These are phyloP conservation scores for Selaginella tamariscina DNA, from an alignment of 75 land plant genomes.

Conservation along the genomic window DNA sequence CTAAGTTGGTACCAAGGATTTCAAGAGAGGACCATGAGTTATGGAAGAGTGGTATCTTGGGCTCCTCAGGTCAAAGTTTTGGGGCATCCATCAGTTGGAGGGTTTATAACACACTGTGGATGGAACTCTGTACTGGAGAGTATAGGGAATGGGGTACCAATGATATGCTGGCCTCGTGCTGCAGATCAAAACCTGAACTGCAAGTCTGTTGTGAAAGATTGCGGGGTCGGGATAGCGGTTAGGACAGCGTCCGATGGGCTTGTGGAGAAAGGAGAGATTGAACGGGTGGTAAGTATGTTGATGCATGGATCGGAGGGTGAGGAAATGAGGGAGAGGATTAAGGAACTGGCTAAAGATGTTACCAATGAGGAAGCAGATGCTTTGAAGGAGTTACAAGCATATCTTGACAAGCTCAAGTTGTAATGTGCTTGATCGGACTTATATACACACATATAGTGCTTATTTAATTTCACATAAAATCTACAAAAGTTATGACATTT, in stretches of 20 bases:
- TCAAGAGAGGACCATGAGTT: too few species aligned
- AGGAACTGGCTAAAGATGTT: too few species aligned
- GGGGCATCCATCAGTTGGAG: conserved; percentile 30
- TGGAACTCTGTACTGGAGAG: conserved; percentile 47
- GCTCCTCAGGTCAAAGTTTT: too few species aligned
- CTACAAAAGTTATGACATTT: too few species aligned
- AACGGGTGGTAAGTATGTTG: not conserved
- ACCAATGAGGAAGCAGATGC: too few species aligned
- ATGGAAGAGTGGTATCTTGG: too few species aligned
- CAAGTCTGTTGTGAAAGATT: conserved; percentile 6
- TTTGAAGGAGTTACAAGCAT: too few species aligned
- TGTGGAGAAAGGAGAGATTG: not conserved
- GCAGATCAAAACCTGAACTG: conserved; percentile 22
- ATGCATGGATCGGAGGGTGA: conserved; percentile 15
- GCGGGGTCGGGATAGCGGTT: not conserved
- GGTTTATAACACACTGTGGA: conserved; percentile 52
- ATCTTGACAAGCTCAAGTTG: too few species aligned
- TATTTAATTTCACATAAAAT: too few species aligned
- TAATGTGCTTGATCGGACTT: too few species aligned
- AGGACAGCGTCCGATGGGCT: not conserved
- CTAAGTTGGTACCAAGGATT: too few species aligned
- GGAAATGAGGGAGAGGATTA: not conserved
- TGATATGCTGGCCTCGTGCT: conserved; percentile 21
- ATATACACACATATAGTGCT: too few species aligned
- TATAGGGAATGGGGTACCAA: conserved; percentile 12